Base-by-base conservation (phyloP, 331 rosid genomes). In the Quercus lobata region DNA sequence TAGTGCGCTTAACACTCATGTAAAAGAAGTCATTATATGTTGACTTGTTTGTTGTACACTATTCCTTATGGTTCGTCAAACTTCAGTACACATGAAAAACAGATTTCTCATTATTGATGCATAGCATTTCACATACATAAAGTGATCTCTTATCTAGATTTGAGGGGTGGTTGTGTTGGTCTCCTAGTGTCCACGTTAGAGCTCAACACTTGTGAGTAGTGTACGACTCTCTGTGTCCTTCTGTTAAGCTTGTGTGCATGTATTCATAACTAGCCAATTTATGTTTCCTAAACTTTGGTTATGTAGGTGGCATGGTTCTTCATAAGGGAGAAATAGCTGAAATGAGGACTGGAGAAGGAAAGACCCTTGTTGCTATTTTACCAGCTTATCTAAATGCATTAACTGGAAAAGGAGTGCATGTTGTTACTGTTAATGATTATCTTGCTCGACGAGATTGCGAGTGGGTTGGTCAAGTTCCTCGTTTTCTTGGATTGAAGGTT, bases 381-480 rank as follows among this genome's bases (percentile, higher is more conserved):
- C 99, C 99, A 14, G 92, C 99, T 73, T 95, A 89, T 88, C 85
- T 95, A 84, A 95, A 95, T 89, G 98, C 99, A 16, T 84, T 95
- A 29, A 82, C 85, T 61, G 99, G 99, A 74, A 93, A 89, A 74
- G 99, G 99, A 32, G 98, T 95, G 79, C 97, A 91, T 82, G 93
- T 95, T 76, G 98, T 95, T 73, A 95, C 99, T 53, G 97, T 95
- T 73, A 95, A 95, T 32, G 99, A 95, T 78, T 93, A 95, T 90
- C 89, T 95, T 77, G 99, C 99, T 49, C 90, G 97, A 41, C 86
- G 98, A 5, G 99, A 95, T 80, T 93, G 98, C 66, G 99, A 95
- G 84, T 95, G 99, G 99, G 99, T 95, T 81, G 99, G 98, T 79
- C 99, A 95, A 85, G 94, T 95, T 78, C 96, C 98, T 58, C 98